Conservation (phyloP, 129 eudicot genomes). For the Saposhnikovia divaricata region DNA sequence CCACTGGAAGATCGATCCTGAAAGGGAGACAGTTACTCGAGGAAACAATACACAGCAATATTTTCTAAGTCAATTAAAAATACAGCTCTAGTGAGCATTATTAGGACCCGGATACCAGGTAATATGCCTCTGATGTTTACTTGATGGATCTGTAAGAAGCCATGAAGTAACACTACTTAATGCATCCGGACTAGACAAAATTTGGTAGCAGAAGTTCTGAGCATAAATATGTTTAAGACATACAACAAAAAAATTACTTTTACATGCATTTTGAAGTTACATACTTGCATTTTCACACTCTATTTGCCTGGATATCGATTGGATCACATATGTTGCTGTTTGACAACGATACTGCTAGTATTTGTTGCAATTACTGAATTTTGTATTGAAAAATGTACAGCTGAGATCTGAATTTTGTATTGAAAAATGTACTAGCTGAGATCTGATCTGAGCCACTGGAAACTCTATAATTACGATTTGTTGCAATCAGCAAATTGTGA, state of each 20-base stretch:
- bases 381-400: too few species aligned
- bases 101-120: slow-evolving; percentile 23
- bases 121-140: neutral
- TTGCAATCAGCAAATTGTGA: neutral
- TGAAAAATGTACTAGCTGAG: neutral
- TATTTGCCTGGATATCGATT: neutral
- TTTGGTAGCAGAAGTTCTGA: neutral
- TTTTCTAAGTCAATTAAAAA: slow-evolving; percentile 68
- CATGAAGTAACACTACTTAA: neutral
- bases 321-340: neutral
- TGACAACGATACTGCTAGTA: neutral
- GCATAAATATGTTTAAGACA: neutral
- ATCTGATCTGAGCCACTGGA: neutral
- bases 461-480: too few species aligned
- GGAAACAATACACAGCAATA: slow-evolving; percentile 56
- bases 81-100: slow-evolving; percentile 1
- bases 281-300: neutral
- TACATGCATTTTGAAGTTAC: neutral
- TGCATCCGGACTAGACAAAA: neutral
- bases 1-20: slow-evolving; percentile 82
- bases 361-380: neutral
- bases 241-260: neutral
- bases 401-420: neutral
- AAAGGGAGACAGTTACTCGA: slow-evolving; percentile 46
- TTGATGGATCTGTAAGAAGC: neutral